Base-by-base conservation (phyloP, 352 stramenopile genomes). In the Phytophthora megakarya region DNA sequence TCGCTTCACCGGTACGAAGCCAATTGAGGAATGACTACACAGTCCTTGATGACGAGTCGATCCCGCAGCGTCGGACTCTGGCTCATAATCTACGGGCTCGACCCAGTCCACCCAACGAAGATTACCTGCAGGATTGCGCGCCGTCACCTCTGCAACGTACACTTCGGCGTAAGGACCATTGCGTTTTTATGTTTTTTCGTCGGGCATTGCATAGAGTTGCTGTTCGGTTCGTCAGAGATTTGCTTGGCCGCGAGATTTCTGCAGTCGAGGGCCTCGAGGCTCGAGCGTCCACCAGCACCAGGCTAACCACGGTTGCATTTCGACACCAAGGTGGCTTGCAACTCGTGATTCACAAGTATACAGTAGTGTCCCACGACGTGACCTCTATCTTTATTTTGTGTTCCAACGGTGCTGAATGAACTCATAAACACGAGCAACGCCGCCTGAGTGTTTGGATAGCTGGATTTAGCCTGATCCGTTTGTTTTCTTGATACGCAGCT, bases 21-120 rank as follows among this genome's bases (percentile, higher is more conserved):
- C 46, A 58, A 68, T 72, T 22, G 28, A 57, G 37, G 40, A 72
- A 67, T 68, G 64, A 30, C 32, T n/a, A n/a, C n/a, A n/a, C 46
- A 11, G 30, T 59, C 28, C 54, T 21, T 35, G 52, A 53, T 51
- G 38, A 56, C 61, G 45, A 58, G 42, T 53, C 38, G 30, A 59
- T 53, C 23, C 18, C 18, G 15, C 21, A 11, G 12, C 9, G 23
- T n/a, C 3, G 32, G 25, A 3, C 32, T 28, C 43, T 49, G 45
- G 61, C 54, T 51, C 61, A 65, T 70, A 69, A 69, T 69, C 51
- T 49, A 49, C 30, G 26, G 37, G 45, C 11, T 3, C 19, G 37
- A 13, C 19, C 33, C 33, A 28, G 57, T 59, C 57, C 57, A 52
- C 46, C 57, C 45, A 45, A 51, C 26, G 4, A 28, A 12, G 37